A percentile compares a stretch with the other conserved stretches of the same genome.
Evolutionary conservation across 1,284 basidiomycete species (phyloP).

Genomic region (Tilletiaria anomala): DNA sequence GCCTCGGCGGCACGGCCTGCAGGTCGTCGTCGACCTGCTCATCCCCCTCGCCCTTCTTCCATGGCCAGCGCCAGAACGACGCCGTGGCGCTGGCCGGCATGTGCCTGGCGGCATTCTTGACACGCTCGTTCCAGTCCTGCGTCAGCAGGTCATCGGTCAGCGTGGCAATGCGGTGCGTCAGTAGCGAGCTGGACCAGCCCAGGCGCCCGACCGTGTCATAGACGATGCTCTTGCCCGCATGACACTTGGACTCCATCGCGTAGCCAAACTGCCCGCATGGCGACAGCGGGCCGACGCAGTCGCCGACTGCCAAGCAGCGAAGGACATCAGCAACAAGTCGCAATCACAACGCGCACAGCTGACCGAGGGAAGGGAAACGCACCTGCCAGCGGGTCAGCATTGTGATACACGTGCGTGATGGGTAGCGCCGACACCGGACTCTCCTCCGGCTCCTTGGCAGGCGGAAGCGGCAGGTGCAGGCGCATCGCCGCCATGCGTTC

Average conservation of each 20-base stretch:
- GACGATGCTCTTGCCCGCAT: slow-evolving; percentile 65
- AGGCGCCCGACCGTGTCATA: slow-evolving; percentile 76
- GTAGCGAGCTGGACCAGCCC: slow-evolving; percentile 65
- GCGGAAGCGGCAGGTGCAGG: slow-evolving; percentile 65
- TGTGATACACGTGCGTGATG: slow-evolving; percentile 62
- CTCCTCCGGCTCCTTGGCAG: slow-evolving; percentile 20
- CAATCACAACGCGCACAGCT: too few relatives aligned
- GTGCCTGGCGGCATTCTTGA: slow-evolving; percentile 3
- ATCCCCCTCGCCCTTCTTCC: too few relatives aligned
- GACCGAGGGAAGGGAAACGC: neutral
- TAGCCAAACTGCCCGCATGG: slow-evolving; percentile 36
- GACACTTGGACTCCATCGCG: slow-evolving; percentile 47
- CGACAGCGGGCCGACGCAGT: slow-evolving; percentile 27
- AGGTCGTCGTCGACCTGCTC: too few relatives aligned
- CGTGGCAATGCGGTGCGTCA: slow-evolving; percentile 61
- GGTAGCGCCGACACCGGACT: slow-evolving; percentile 20
- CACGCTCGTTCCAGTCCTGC: slow-evolving; percentile 56
- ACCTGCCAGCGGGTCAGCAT: slow-evolving; percentile 53
- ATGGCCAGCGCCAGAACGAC: neutral
- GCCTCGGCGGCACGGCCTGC: too few relatives aligned
- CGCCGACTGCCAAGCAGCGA: slow-evolving; percentile 18
- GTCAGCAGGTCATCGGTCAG: slow-evolving; percentile 59
- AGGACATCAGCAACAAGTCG: neutral
- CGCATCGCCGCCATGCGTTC: slow-evolving; percentile 70
- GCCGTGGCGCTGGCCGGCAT: neutral